Evolutionary conservation across 2,329 filamentous ascomycete species (phyloP), one percentile per base, ranked within the genome.

Genomic region (Ophioceras dolichostomum): DNA sequence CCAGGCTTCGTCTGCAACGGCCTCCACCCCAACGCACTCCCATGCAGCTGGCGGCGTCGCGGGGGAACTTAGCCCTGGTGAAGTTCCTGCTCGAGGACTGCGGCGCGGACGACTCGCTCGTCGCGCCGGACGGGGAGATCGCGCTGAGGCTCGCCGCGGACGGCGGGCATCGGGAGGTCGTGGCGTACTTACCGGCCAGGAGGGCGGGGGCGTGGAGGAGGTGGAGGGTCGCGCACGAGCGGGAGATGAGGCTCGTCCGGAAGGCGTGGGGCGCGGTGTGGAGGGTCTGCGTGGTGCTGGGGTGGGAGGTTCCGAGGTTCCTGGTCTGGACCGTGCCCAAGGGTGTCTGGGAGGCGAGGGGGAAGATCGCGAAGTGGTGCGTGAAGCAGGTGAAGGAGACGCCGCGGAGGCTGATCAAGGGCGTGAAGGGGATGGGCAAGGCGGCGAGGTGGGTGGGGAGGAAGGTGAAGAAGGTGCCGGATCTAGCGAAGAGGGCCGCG

Each of bases 41-140:
- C 2, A 49, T 70, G 7, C 61, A 64, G 55, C 46, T 59, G 1
- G 66, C 65, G 3, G 63, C 65, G 1, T 48, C 52, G 18, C 39
- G 41, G 1, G 65, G 65, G 2, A 53, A 59, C 9, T 42, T 66
- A 4, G 51, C 59, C 4, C 41, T 68, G 4, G 64, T 62, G 22
- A 57, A 51, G 42, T 47, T 66, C 1, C 48, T 69, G 10, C 47
- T 61, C 33, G 53, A 61, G 14, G 54, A 59, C 10, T 58, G 58
- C 17, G 48, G 51, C 14, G 64, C 64, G 10, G 56, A 67, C 42
- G 64, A 68, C 45, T 46, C 51, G 1, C 36, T 64, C 5, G 50
- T 68, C 8, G 62, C 64, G 1, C 59, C 61, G 4, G 63, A 67
- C 37, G 66, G 64, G 0, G 57, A 64, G 36, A 53, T 60, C 1